Conservation (phyloP, 768 basidiomycete genomes). For the Pleurotus djamor region DNA sequence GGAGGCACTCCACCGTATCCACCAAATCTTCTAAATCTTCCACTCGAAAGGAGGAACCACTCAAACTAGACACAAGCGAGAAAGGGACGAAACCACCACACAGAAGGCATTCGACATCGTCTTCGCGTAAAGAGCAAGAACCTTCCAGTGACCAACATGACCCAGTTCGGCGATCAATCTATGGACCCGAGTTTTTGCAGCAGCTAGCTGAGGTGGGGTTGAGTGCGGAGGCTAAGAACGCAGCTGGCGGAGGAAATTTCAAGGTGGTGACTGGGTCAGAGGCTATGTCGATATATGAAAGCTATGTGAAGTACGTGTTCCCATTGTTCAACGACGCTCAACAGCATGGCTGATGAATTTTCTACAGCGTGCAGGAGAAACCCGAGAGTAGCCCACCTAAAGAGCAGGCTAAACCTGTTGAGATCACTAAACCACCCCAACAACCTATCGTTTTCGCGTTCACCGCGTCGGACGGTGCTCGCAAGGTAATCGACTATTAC, state of each 20-base stretch:
- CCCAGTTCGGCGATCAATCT: constrained; percentile 37
- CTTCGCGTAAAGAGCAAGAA: constrained; percentile 18
- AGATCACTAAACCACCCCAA: constrained; percentile 14
- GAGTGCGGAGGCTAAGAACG: constrained; percentile 20
- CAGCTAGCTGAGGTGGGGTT: constrained; percentile 31
- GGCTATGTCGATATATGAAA: constrained; percentile 37
- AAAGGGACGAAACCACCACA: constrained; percentile 20
- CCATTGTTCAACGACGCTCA: background rate
- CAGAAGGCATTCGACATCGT: constrained; percentile 21
- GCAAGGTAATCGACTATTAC: constrained; percentile 46
- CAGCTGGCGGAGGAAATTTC: constrained; percentile 21
- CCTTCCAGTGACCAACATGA: constrained; percentile 31
- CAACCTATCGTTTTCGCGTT: constrained; percentile 45
- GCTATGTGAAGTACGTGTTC: constrained; percentile 35
- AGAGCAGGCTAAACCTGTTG: constrained; percentile 15
- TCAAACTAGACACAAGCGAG: constrained; percentile 3
- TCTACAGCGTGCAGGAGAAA: constrained; percentile 7
- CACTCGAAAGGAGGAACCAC: background rate
- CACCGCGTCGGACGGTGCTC: constrained; percentile 32
- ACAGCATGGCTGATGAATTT: background rate
- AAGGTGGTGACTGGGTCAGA: constrained; percentile 40
- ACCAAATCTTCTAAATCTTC: background rate
- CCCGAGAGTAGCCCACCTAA: constrained; percentile 10
- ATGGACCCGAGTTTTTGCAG: constrained; percentile 43
- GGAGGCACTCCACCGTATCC: constrained; percentile 4